Evolutionary conservation across 1,139 yeast genomes (phyloP), one percentile per base, ranked within the genome.

Genomic region (Kodamaea fungicola): DNA sequence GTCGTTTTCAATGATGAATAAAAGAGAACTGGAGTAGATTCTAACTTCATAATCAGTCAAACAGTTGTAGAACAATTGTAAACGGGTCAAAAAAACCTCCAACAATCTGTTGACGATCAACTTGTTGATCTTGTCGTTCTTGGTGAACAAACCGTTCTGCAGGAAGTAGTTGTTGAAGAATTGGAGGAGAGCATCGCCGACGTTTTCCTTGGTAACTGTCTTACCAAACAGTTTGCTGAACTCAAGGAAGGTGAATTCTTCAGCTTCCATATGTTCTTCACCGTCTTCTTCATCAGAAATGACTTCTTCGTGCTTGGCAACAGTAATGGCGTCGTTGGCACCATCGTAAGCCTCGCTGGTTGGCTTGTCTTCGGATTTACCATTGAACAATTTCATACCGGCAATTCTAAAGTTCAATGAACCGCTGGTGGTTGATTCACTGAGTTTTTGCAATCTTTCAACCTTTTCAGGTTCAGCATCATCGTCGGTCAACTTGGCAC

Each of bases 361-460:
- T 1, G 34, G 39, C 22, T 28, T 27, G 5, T 22, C 37, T 1
- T 42, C 42, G 2, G 37, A 30, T 8, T 32, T 19, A 7, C 50
- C 54, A 32, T 59, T 54, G 45, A 61, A 71, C 2, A 83, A 60
- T 49, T 82, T 83, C 95, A 92, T 86, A 0, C 98, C 98, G 49
- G 97, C 90, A 2, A 92, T 75, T 41, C 98, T 66, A 46, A 83
- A 79, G 13, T 78, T 73, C 12, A 86, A 64, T 2, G 81, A 62
- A 0, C 97, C 96, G 37, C 94, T 83, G 1, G 97, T 92, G 2
- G 97, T 90, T 0, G 67, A 45, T 1, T 61, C 55, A 31, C 94
- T 74, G 0, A 92, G 97, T 29, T 69, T 59, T 25, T 63, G 65
- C 50, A 92, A 62, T 30, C 97, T 57, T 31, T 62, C 62, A 12